Evolutionary conservation across 306 rosid species (phyloP), one percentile per base, ranked within the genome.

Genomic region (Vachellia pachyceras): DNA sequence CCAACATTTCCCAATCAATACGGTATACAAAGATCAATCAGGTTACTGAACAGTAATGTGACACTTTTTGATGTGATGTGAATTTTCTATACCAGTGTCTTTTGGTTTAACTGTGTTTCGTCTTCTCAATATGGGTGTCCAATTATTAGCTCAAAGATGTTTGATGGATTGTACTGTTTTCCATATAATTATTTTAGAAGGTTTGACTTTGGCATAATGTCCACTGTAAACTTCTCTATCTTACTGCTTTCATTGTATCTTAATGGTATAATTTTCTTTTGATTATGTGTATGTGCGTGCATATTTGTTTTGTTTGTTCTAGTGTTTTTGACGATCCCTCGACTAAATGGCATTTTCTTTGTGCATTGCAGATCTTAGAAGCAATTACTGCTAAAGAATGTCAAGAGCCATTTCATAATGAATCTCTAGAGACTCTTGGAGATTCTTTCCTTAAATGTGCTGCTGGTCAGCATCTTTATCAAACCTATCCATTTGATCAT

Each of bases 371-470:
- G 97, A 81, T 93, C 23, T 83, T 93, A 87, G 89, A 93, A 83
- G 94, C 96, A 69, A 82, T 93, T 57, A 93, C 97, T 9, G 72
- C 97, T 12, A 82, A 72, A 42, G 85, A 44, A 45, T 89, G 96
- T 69, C 90, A 85, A 82, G 97, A 91, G 82, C 58, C 41, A 1
- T 81, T 67, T 50, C 79, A 91, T 81, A 83, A 91, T 78, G 88
- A 93, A 46, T 89, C 92, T 55, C 78, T 91, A 7, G 97, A 88
- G 82, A 86, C 92, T 45, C 96, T 91, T 77, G 97, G 97, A 54
- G 97, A 93, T 87, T 91, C 92, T 46, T 93, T 88, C 85, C 89
- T 93, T 5, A 91, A 93, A 82, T 91, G 91, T 18, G 82, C 81
- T 17, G 72, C 79, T 41, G 45, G 89, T 73, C 92, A 81, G 64